Evolutionary conservation across 75 land plant genomes (phyloP), one percentile per base, ranked within the genome.

Genomic region (Adiantum capillusveneris): DNA sequence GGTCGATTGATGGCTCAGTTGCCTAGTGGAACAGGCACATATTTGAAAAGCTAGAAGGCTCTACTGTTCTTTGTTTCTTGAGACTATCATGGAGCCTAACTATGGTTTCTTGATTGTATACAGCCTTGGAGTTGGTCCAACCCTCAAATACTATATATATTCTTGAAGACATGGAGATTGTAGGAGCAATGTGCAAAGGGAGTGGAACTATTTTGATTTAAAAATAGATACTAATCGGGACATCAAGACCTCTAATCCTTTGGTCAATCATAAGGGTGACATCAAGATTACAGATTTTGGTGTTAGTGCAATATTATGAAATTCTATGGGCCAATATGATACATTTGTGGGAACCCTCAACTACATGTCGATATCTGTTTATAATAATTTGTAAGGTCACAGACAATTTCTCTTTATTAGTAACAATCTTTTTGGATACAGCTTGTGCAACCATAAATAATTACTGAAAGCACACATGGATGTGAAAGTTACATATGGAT

Each of bases 211-310:
- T n/a, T n/a, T n/a, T n/a, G n/a, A n/a, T n/a, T n/a, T n/a, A n/a
- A n/a, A n/a, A n/a, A n/a, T n/a, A n/a, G 79, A 90, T 17, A 90
- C 90, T 69, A 96, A 94, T 49, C 58, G 98, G 51, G 98, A 94
- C 50, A 66, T 94, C 25, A 94, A 94, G 67, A 96, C 96, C 39
- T 94, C 98, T 11, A 89, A 94, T 67, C 71, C 90, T 25, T 60
- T 94, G 12, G 75, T 90, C 22, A 94, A 94, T 66, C 91, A 86
- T 58, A 81, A 81, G 74, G 98, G 98, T 20, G 96, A 90, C 70
- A 91, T 94, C 6, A 94, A 94, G 72, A 94, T 94, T 39, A 83
- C 96, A 30, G 98, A 94, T 56, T 94, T 94, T 72, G 98, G 98
- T 51, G 98, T 94, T 6, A 94, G 98, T 72, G 90, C 84, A 25